Conservation (phyloP, 1,284 basidiomycete genomes). For the Malassezia furfur region DNA sequence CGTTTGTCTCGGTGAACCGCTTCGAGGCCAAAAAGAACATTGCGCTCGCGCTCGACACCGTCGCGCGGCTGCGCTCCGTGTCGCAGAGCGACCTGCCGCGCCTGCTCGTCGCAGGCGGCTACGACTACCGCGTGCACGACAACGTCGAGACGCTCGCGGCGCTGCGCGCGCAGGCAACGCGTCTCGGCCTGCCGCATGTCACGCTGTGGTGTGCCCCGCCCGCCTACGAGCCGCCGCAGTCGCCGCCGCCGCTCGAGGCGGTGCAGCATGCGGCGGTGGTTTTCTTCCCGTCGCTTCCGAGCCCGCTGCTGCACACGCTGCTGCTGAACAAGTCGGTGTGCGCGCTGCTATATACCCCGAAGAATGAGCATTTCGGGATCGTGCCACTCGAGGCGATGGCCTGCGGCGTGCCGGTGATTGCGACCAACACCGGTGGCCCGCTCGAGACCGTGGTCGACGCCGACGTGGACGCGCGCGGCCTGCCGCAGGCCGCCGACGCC, state of each 20-base stretch:
- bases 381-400: constrained; percentile 92
- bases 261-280: constrained; percentile 21
- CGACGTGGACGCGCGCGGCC: constrained; percentile 22
- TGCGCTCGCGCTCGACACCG: constrained; percentile 69
- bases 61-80: constrained; percentile 51
- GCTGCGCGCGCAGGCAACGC: constrained; percentile 25
- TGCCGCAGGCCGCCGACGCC: constrained; percentile 10
- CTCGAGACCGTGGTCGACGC: constrained; percentile 72
- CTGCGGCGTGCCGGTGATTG: constrained; percentile 78
- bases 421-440: constrained; percentile 80
- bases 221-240: constrained; percentile 39
- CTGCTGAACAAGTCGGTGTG: constrained; percentile 23
- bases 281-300: constrained; percentile 37
- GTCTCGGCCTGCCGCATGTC: constrained; percentile 50
- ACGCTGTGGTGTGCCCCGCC: constrained; percentile 29
- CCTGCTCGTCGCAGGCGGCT: constrained; percentile 57
- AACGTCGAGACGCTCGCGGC: constrained; percentile 57
- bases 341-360: constrained; percentile 75
- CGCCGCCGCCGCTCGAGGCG: constrained; percentile 21
- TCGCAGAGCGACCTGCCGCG: constrained; percentile 11
- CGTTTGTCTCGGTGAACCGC: constrained; percentile 79
- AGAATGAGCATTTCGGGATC: constrained; percentile 95
- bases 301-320: constrained; percentile 32
- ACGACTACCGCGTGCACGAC: constrained; percentile 62
- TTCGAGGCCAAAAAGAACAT: constrained; percentile 94